phyloP scores from a whole-genome alignment of 352 stramenopile genomes.

The Phytophthora meadii region DNA sequence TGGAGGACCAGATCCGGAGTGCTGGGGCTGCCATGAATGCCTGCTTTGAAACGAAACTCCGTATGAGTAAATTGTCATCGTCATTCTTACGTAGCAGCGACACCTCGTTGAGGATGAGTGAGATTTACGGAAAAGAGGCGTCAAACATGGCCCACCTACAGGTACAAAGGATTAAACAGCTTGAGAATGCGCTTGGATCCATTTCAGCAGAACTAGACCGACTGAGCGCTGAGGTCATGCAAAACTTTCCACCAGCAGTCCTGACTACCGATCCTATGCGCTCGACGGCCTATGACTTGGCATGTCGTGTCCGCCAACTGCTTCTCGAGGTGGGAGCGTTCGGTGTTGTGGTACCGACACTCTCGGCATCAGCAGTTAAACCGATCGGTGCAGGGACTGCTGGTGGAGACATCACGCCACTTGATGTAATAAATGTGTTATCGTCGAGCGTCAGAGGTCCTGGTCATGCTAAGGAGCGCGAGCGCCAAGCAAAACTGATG shows the following conservation, averaged over 20 bases:
- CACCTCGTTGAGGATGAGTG: slow-evolving; percentile 19
- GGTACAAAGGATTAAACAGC: slow-evolving; percentile 26
- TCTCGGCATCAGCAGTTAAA: not conserved
- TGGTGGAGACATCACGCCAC: slow-evolving; percentile 19
- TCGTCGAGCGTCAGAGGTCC: slow-evolving; percentile 14
- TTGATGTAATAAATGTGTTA: slow-evolving; percentile 39
- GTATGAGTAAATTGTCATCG: slow-evolving; percentile 31
- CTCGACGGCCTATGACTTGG: slow-evolving; percentile 14
- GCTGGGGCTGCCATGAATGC: slow-evolving; percentile 21
- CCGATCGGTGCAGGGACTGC: not conserved
- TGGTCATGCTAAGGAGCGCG: slow-evolving; percentile 37
- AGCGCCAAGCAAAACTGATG: slow-evolving; percentile 44
- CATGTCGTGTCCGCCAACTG: slow-evolving; percentile 27
- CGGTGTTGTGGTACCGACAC: slow-evolving; percentile 37
- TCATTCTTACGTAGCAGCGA: slow-evolving; percentile 31
- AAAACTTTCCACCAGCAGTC: slow-evolving; percentile 8
- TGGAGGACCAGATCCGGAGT: slow-evolving; percentile 42
- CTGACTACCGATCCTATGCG: slow-evolving; percentile 5
- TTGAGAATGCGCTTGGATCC: slow-evolving; percentile 30
- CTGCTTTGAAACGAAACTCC: slow-evolving; percentile 44
- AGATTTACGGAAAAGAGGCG: slow-evolving; percentile 21
- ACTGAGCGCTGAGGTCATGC: slow-evolving; percentile 20
- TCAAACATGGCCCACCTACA: slow-evolving; percentile 26
- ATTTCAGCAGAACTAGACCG: slow-evolving; percentile 24
- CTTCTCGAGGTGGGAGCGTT: slow-evolving; percentile 47